Base-by-base conservation (phyloP, 805 yeast genomes). In the Kregervanrija pseudodelftensis region DNA sequence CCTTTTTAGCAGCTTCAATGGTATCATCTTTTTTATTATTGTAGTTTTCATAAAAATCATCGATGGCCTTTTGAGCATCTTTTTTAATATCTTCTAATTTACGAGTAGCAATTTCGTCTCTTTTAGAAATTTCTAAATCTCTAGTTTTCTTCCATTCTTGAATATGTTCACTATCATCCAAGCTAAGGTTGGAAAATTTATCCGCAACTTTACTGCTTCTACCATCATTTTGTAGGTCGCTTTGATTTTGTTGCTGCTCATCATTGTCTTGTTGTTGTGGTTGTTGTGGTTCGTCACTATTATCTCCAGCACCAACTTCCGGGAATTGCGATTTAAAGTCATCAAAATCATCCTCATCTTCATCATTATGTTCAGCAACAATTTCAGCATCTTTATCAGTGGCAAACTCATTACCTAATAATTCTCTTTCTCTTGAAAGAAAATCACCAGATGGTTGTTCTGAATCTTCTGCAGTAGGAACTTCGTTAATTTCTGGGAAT, bases 1-100 rank as follows among this genome's bases (percentile, higher is more conserved):
- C 93, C 42, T 70, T 69, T 60, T 73, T 71, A 11, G 85, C 82
- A 47, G 75, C 73, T 48, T 77, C 80, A 45, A 81, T 68, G 42
- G 80, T 77, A 52, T 75, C 75, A 43, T 87, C 91, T 64, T 80
- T 84, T 69, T 90, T 90, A 59, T 74, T 71, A 68, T 87, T 89
- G 72, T 91, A 91, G 59, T 82, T 82, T 56, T 87, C 95, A 65
- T 91, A 91, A 64, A 91, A 91, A 51, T 85, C 95, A 62, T 91
- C 96, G 58, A 89, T 79, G 43, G 88, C 81, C 61, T 80, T 79
- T 58, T 79, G 77, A 9, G 98, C 98, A 50, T 82, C 82, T 42
- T 77, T 75, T 45, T 83, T 76, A 47, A 88, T 73, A 48, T 80
- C 87, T 30, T 69, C 69, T 58, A 83, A 77, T 61, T 78, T 84